Conservation (phyloP, 345 rosid genomes). For the Corchorus capsularis region DNA sequence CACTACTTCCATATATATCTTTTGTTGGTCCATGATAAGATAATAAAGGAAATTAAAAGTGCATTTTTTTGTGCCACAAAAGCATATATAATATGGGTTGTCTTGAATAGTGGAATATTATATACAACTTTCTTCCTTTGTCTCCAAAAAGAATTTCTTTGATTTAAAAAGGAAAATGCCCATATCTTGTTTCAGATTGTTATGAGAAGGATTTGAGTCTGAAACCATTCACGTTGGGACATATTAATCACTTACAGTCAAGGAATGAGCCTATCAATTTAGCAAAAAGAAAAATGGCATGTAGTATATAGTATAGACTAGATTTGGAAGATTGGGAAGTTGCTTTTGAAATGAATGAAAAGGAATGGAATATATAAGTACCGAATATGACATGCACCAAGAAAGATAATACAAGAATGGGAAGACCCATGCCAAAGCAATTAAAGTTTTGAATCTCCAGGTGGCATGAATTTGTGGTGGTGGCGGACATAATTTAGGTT, state of each 20-base stretch:
- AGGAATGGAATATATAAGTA: no score
- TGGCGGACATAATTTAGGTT: neutral
- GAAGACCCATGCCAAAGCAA: neutral
- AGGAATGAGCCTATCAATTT: no score
- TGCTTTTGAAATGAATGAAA: no score
- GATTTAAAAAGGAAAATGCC: neutral
- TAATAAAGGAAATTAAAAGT: neutral
- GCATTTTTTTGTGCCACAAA: neutral
- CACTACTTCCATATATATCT: neutral
- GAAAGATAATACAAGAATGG: neutral
- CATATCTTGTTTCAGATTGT: neutral
- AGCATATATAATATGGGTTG: neutral
- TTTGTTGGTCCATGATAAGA: neutral
- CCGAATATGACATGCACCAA: neutral
- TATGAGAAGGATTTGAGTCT: no score
- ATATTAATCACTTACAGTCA: no score
- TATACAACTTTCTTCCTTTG: neutral
- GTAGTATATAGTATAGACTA: no score
- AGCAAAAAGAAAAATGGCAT: no score
- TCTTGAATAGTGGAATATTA: neutral
- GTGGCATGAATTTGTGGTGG: slow-evolving; percentile 11
- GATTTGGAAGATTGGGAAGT: no score
- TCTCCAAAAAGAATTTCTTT: neutral
- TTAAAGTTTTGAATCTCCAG: neutral
- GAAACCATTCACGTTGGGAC: no score